Percentiles rank a stretch among this genome's conserved stretches.
Conservation (phyloP, 805 yeast genomes). For the Ogataea nakhonphanomensis region DNA sequence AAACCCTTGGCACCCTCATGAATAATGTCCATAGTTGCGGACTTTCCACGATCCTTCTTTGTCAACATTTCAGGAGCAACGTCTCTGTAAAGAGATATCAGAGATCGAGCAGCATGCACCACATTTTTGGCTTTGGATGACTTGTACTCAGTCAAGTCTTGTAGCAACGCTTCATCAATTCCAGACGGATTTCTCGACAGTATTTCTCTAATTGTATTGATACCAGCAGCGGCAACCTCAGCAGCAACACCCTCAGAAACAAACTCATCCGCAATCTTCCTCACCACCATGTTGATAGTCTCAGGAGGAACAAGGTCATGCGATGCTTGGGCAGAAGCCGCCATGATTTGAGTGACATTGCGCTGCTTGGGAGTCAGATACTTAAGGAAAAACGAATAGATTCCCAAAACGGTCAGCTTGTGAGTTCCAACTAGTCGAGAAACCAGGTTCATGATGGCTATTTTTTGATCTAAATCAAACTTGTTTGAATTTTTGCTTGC, state of each 20-base stretch:
- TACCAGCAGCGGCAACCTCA: slow-evolving; percentile 97
- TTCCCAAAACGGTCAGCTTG: slow-evolving; percentile 83
- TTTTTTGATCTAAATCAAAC: slow-evolving; percentile 83
- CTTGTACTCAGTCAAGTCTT: slow-evolving; percentile 85
- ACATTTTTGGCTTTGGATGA: slow-evolving; percentile 94
- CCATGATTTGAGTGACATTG: slow-evolving; percentile 93
- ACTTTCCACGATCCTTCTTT: slow-evolving; percentile 89
- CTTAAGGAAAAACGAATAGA: slow-evolving; percentile 84
- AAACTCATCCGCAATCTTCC: slow-evolving; percentile 95
- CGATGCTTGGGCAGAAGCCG: slow-evolving; percentile 94
- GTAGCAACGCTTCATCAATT: slow-evolving; percentile 80
- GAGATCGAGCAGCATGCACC: slow-evolving; percentile 87
- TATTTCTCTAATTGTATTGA: slow-evolving; percentile 92
- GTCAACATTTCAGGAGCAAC: slow-evolving; percentile 95
- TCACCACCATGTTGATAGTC: slow-evolving; percentile 68
- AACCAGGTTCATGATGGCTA: slow-evolving; percentile 79
- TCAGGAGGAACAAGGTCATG: slow-evolving; percentile 99
- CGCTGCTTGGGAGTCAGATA: slow-evolving; percentile 91
- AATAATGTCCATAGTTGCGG: slow-evolving; percentile 79
- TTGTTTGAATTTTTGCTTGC: slow-evolving; percentile 65
- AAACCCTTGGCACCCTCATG: slow-evolving; percentile 46
- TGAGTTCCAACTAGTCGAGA: slow-evolving; percentile 93
- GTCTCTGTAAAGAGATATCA: slow-evolving; percentile 84
- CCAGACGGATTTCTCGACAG: slow-evolving; percentile 92
- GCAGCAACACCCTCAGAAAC: slow-evolving; percentile 98